Conservation (phyloP, 2,329 filamentous ascomycete species). For the Herpotrichia juniperi region DNA sequence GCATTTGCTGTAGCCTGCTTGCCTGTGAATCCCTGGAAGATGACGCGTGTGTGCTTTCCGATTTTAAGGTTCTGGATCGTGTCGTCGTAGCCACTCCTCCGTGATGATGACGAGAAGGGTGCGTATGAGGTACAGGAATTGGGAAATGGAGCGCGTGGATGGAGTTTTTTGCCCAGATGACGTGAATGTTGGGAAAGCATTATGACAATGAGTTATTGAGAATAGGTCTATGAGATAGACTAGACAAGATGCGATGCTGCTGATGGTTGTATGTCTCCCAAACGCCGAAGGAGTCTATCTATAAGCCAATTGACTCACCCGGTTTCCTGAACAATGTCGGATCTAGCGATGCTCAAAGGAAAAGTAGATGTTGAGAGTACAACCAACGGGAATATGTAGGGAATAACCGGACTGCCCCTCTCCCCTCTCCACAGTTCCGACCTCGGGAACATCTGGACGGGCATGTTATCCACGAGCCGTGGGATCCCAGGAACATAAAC, state of each 20-base stretch:
- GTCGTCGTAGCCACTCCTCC: constrained; percentile 59
- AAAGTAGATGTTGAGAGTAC: background rate
- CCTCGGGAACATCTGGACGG: background rate
- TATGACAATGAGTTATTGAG: background rate
- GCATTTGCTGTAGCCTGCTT: constrained; percentile 75
- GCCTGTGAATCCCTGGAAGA: constrained; percentile 76
- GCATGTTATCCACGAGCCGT: background rate
- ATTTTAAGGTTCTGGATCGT: constrained; percentile 72
- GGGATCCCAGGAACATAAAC: background rate
- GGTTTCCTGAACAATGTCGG: background rate
- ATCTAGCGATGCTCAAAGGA: background rate
- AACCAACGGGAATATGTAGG: constrained; percentile 4
- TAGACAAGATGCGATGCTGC: background rate
- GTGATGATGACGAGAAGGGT: constrained; percentile 35
- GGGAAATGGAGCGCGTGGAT: background rate
- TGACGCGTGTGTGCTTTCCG: constrained; percentile 68
- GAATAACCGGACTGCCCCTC: constrained; percentile 20
- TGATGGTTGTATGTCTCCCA: background rate
- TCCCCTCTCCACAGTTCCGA: background rate
- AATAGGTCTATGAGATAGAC: background rate
- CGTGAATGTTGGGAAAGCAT: constrained; percentile 17
- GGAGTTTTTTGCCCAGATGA: constrained; percentile 10
- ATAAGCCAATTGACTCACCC: background rate
- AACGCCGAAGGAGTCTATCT: background rate
- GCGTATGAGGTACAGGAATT: constrained; percentile 14